A percentile compares a stretch with the other conserved stretches of the same genome.
phyloP scores from a whole-genome alignment of 2,329 filamentous ascomycete genomes.

The Diaporthe sp. region DNA sequence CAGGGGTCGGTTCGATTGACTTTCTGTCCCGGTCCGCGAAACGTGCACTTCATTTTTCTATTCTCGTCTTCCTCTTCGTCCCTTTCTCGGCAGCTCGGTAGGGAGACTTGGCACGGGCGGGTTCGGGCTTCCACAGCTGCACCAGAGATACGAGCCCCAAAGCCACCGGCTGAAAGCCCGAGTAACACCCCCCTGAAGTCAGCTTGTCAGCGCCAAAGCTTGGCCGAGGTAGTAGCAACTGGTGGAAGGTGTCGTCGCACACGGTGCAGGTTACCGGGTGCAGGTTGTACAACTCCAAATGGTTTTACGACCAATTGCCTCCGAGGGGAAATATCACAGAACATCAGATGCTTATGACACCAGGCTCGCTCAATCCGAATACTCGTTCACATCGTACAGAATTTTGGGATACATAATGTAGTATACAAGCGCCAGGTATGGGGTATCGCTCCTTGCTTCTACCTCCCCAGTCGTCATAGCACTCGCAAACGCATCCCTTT shows the following conservation, averaged over 20 bases:
- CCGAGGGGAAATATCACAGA: not conserved
- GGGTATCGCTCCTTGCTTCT: constrained; percentile 42
- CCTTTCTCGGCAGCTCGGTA: not conserved
- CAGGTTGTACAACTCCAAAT: not conserved
- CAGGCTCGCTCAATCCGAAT: not conserved
- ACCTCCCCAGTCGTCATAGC: constrained; percentile 40
- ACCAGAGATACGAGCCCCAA: constrained; percentile 13
- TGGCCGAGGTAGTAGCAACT: not conserved
- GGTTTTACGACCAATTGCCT: not conserved
- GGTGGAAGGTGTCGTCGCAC: constrained; percentile 2
- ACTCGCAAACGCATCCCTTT: constrained; percentile 43
- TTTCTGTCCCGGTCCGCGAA: not conserved
- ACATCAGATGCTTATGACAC: not conserved
- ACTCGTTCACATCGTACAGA: constrained; percentile 38
- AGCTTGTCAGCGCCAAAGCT: constrained; percentile 31
- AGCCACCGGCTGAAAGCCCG: constrained; percentile 16
- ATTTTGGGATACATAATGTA: constrained; percentile 39
- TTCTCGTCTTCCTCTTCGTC: not conserved
- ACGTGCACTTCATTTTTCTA: not conserved
- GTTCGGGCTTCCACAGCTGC: constrained; percentile 6
- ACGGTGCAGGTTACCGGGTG: not conserved
- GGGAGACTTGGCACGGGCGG: constrained; percentile 5
- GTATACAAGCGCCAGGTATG: constrained; percentile 43
- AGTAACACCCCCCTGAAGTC: not conserved
- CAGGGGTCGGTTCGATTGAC: constrained; percentile 26